Percentiles rank a stretch among this genome's conserved stretches.
Conservation (phyloP, 306 rosid species). For the Vigna angularis region DNA sequence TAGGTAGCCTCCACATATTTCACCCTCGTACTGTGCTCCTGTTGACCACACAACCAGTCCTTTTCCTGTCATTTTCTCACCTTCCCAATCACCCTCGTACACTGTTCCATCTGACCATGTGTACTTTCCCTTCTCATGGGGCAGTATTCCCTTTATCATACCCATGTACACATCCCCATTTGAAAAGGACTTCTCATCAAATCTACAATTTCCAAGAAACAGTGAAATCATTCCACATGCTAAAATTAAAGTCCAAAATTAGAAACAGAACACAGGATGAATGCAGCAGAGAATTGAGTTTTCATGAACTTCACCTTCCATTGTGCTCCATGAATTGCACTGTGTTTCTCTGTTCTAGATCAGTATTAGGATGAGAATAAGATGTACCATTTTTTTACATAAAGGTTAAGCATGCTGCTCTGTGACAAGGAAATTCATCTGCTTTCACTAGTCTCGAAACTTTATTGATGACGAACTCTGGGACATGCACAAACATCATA, state of each 20-base stretch:
- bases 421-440: background rate
- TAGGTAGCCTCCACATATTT: slow-evolving; percentile 74
- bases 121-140: slow-evolving; percentile 78
- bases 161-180: slow-evolving; percentile 76
- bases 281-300: slow-evolving; percentile 18
- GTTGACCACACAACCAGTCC: slow-evolving; percentile 72
- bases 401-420: slow-evolving; percentile 24
- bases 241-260: background rate
- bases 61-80: slow-evolving; percentile 77
- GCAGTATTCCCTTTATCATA: slow-evolving; percentile 54
- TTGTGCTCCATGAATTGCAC: slow-evolving; percentile 54
- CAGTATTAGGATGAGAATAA: slow-evolving; percentile 24
- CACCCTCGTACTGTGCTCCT: slow-evolving; percentile 79
- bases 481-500: slow-evolving; percentile 37
- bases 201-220: slow-evolving; percentile 47
- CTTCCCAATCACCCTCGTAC: slow-evolving; percentile 88
- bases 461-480: slow-evolving; percentile 22
- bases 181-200: slow-evolving; percentile 57
- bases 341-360: slow-evolving; percentile 22
- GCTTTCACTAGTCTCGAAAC: slow-evolving; percentile 25
- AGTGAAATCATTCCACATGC: slow-evolving; percentile 26
- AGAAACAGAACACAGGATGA: background rate
- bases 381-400: slow-evolving; percentile 15
- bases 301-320: slow-evolving; percentile 53
- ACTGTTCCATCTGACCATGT: slow-evolving; percentile 75